Conservation (phyloP, 2,329 filamentous ascomycete species). For the Pestalotiopsis sp. region DNA sequence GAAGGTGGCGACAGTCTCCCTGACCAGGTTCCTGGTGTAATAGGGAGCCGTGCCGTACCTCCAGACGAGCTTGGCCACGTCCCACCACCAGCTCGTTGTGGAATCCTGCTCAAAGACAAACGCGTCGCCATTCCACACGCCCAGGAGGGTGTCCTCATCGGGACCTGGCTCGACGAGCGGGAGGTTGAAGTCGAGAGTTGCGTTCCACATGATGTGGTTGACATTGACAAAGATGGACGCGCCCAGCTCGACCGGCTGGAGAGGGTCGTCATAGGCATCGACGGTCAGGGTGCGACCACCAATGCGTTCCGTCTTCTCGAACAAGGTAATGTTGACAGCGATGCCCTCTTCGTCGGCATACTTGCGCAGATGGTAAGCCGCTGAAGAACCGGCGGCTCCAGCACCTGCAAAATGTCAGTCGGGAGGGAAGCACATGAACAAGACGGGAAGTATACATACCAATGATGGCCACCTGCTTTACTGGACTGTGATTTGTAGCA, state of each 20-base stretch:
- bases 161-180: conserved; percentile 45
- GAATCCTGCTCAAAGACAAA: conserved; percentile 70
- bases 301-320: conserved; percentile 75
- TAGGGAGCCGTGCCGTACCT: conserved; percentile 81
- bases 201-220: conserved; percentile 80
- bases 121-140: conserved; percentile 78
- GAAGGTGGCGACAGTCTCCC: conserved; percentile 70
- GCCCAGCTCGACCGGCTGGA: conserved; percentile 77
- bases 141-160: conserved; percentile 59
- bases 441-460: conserved; percentile 34
- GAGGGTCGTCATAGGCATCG: conserved; percentile 67
- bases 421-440: not conserved
- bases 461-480: conserved; percentile 41
- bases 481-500: not conserved
- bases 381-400: conserved; percentile 82
- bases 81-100: conserved; percentile 72
- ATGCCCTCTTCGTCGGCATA: conserved; percentile 64
- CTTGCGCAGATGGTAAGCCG: conserved; percentile 78
- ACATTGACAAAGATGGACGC: conserved; percentile 87
- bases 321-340: conserved; percentile 78
- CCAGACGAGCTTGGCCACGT: conserved; percentile 77
- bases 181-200: conserved; percentile 71
- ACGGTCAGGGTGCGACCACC: conserved; percentile 89
- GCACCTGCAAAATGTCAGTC: conserved; percentile 60
- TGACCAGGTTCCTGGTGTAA: conserved; percentile 70